Base-by-base conservation (phyloP, 2,329 filamentous ascomycete species). In the Teratosphaeria viscida region DNA sequence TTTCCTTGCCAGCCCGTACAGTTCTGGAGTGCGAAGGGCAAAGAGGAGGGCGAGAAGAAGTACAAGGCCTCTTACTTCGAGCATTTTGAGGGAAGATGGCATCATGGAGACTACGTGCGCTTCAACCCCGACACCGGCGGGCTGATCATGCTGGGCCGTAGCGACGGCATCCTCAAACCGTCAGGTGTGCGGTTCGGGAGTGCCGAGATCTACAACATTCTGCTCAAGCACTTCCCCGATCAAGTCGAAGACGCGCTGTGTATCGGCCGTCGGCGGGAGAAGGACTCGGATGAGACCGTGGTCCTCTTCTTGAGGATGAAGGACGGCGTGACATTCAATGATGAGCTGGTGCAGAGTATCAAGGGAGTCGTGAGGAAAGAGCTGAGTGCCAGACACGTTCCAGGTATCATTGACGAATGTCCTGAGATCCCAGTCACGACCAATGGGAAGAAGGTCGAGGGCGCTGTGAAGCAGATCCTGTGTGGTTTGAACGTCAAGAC, bases 361-460 rank as follows among this genome's bases (percentile, higher is more conserved):
- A 88, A 87, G 73, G 75, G 75, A 10, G 81, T 82, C 4, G 83
- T 97, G 58, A 85, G 86, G 66, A 83, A 80, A 63, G 90, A 95
- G 73, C 77, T 97, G 61, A 96, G 90, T 67, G 88, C 90, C 4
- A 82, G 94, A 57, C 94, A 99, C 77, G 91, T 97, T 0, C 92
- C 92, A 0, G 87, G 85, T 0, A 78, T 96, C 0, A 80, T 97
- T 19, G 89, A 92, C 65, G 85, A 89, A 71, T 92, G 88, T 63
- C 85, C 86, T 0, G 91, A 92, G 43, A 94, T 99, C 19, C 94
- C 92, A 0, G 86, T 92, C 65, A 97, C 94, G 16, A 86, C 86
- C 2, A 99, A 99, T 70, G 92, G 92, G 57, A 99, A 99, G 79
- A 99, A 97, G 85, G 90, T 99, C 61, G 92, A 99, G 73, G 91